These are phyloP conservation scores for Dactylorhiza incarnata DNA, from an alignment of 106 monocot species.

Conservation along the genomic window DNA sequence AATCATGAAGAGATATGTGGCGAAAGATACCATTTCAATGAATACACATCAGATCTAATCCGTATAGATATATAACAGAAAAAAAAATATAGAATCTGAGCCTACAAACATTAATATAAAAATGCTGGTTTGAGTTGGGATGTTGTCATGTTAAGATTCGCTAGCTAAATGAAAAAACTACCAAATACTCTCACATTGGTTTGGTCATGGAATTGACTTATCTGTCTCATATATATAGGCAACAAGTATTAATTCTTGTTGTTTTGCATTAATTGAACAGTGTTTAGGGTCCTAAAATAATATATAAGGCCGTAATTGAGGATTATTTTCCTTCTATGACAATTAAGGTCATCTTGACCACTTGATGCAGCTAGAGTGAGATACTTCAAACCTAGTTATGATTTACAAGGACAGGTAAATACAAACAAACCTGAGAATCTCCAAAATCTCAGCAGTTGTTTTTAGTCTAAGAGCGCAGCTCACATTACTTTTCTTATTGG, in stretches of 20 bases:
- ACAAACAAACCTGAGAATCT: slow-evolving; percentile 68
- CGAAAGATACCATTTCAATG: too few species aligned
- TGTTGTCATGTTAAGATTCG: not conserved
- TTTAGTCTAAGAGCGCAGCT: slow-evolving; percentile 21
- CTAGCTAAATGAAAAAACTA: not conserved
- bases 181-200: not conserved
- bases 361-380: not conserved
- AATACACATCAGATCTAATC: too few species aligned
- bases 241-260: not conserved
- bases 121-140: not conserved
- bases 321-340: not conserved
- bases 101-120: not conserved
- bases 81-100: not conserved
- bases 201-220: not conserved
- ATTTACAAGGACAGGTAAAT: not conserved
- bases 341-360: not conserved
- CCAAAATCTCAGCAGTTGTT: slow-evolving; percentile 38
- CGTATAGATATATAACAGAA: not conserved
- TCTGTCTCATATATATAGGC: not conserved
- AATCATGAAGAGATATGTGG: too few species aligned
- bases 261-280: not conserved
- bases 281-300: not conserved
- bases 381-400: not conserved
- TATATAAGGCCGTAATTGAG: not conserved
- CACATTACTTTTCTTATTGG: slow-evolving; percentile 8